Conservation (phyloP, 768 basidiomycete species). For the Naematelia encephala region DNA sequence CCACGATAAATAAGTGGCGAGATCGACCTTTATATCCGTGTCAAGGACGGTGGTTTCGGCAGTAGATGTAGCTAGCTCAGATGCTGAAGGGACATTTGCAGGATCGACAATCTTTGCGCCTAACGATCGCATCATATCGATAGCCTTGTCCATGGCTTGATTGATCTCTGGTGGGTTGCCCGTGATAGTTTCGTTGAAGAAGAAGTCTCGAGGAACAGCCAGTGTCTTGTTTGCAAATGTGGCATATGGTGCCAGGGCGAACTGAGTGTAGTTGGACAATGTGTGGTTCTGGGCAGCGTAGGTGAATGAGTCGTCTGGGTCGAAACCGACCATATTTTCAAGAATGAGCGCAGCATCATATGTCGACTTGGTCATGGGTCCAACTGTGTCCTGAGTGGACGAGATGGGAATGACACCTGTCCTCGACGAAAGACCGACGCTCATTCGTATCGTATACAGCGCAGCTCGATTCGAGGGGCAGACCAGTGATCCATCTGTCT, state of each 20-base stretch:
- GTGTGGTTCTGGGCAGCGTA: constrained; percentile 8
- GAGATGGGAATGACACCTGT: constrained; percentile 32
- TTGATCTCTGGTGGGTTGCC: constrained; percentile 17
- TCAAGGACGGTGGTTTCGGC: constrained; percentile 24
- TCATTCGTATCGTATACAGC: constrained; percentile 33
- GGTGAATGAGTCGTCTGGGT: constrained; percentile 16
- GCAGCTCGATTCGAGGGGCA: constrained; percentile 34
- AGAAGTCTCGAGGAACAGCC: constrained; percentile 23
- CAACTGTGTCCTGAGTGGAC: constrained; percentile 17
- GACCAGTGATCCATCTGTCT: constrained; percentile 33
- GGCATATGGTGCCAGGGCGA: constrained; percentile 13
- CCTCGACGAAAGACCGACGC: constrained; percentile 20
- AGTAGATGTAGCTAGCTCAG: constrained; percentile 12
- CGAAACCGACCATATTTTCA: constrained; percentile 25
- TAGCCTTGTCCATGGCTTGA: constrained; percentile 18
- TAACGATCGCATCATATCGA: constrained; percentile 14
- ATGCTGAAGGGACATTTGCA: constrained; percentile 18
- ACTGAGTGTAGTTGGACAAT: constrained; percentile 20
- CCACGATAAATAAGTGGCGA: constrained; percentile 25
- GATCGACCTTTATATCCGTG: constrained; percentile 34
- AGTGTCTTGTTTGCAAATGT: constrained; percentile 23
- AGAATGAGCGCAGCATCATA: constrained; percentile 25
- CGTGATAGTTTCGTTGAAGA: constrained; percentile 16
- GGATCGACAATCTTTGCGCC: constrained; percentile 24
- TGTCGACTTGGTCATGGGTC: constrained; percentile 24